These are phyloP conservation scores for Phialophora verrucosa DNA, from an alignment of 2,329 filamentous ascomycete species.

Conservation along the genomic window DNA sequence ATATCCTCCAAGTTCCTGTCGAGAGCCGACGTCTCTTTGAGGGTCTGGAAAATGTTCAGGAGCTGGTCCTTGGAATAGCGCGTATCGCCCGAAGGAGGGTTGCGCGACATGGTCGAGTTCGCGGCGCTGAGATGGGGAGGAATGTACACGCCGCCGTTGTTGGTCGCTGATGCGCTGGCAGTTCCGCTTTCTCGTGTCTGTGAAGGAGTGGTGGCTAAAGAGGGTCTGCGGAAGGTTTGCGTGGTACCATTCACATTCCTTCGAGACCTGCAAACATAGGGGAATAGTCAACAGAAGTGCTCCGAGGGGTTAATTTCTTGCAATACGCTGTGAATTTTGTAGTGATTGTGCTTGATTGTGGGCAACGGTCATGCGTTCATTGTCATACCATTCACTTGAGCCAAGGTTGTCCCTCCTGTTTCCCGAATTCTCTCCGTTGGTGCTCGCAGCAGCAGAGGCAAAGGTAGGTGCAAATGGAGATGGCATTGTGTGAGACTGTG, in stretches of 20 bases:
- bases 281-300: constrained; percentile 17
- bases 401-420: constrained; percentile 63
- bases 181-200: constrained; percentile 47
- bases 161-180: constrained; percentile 44
- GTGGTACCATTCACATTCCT: constrained; percentile 68
- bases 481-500: constrained; percentile 60
- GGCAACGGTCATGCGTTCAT: not conserved
- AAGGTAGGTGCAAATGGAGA: constrained; percentile 81
- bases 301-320: constrained; percentile 54
- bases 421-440: constrained; percentile 63
- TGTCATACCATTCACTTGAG: constrained; percentile 74
- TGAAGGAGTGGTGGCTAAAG: constrained; percentile 60
- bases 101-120: constrained; percentile 56
- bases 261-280: constrained; percentile 59
- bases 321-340: constrained; percentile 66
- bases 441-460: constrained; percentile 80
- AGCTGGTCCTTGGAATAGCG: constrained; percentile 82
- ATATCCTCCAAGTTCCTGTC: constrained; percentile 69
- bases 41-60: constrained; percentile 71
- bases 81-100: constrained; percentile 58
- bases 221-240: constrained; percentile 70
- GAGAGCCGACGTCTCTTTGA: constrained; percentile 60
- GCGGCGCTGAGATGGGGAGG: constrained; percentile 65
- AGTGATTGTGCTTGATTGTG: not conserved
- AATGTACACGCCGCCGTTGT: constrained; percentile 60